Base-by-base conservation (phyloP, 2,329 filamentous ascomycete genomes). In the Xylariaceae sp. region DNA sequence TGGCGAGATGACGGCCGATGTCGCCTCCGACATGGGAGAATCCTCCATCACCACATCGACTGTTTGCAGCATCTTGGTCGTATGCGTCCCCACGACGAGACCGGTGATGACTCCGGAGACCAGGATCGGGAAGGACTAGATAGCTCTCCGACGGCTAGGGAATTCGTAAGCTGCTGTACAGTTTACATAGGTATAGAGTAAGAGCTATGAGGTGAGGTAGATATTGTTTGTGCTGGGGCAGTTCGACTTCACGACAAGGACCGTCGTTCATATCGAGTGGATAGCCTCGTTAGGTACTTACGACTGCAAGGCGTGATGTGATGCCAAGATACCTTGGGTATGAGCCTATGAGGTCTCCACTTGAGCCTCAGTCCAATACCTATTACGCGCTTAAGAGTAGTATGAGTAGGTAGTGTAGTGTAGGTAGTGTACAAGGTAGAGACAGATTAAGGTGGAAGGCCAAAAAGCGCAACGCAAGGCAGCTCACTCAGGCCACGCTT, bases 1-100 rank as follows among this genome's bases (percentile, higher is more conserved):
- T 29, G 64, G 59, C 34, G 65, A 63, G n/a, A 60, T 44, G 11
- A 54, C 51, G 26, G 51, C 61, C 43, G 65, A 56, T 8, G 62
- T 63, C 35, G 60, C 50, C 40, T 66, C 65, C 43, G 64, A 66
- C 39, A 60, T 37, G 3, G 64, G 64, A 3, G 64, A 63, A 47
- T 62, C 59, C 3, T 54, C 51, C 56, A 59, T 57, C 41, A 56
- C 9, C 29, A 51, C 30, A n/a, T 57, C 56, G 50, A 39, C 49
- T 1, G 51, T 50, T 51, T 59, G 56, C 59, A 19, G 19, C 19
- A 61, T 61, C 44, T 46, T 40, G 53, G 39, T 44, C 31, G 32
- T 39, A 19, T 19, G 19, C 19, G 19, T 19, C 19, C 19, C 19
- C 19, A 19, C 19, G 6, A 19, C 11, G 19, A 12, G 47, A 35